Evolutionary conservation across 2,329 filamentous ascomycete genomes (phyloP).

Genomic region (Colletotrichum brevisporum): DNA sequence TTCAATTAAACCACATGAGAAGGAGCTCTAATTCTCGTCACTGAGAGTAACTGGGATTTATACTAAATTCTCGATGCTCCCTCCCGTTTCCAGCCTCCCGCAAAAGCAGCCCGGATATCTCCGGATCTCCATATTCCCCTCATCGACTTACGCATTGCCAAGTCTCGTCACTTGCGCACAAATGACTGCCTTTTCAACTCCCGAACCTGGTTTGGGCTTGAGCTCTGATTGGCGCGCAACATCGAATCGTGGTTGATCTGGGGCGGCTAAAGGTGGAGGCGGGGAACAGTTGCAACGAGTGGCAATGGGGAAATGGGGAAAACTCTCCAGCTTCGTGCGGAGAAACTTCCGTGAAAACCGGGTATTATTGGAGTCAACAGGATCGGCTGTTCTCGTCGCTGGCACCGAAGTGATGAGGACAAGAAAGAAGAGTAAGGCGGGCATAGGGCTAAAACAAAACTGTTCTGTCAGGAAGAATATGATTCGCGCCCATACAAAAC

Average conservation of each 20-base stretch:
- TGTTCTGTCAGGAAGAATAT: too few relatives aligned
- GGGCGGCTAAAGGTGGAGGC: constrained; percentile 35
- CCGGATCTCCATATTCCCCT: neutral
- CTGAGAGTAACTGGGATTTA: too few relatives aligned
- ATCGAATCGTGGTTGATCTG: constrained; percentile 16
- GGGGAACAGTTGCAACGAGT: constrained; percentile 3
- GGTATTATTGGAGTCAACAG: neutral
- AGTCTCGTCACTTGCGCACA: constrained; percentile 34
- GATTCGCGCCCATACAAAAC: too few relatives aligned
- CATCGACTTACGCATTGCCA: constrained; percentile 5
- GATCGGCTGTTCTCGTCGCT: neutral
- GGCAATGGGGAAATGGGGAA: constrained; percentile 3
- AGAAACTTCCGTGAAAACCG: neutral
- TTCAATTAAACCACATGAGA: too few relatives aligned
- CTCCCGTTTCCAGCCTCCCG: neutral
- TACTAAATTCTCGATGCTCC: too few relatives aligned
- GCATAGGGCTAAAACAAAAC: too few relatives aligned
- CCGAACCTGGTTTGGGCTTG: constrained; percentile 1
- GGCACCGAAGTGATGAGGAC: too few relatives aligned
- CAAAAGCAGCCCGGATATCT: neutral
- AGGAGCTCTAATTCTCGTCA: too few relatives aligned
- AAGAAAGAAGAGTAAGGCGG: too few relatives aligned
- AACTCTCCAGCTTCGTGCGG: constrained; percentile 20
- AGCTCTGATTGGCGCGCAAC: constrained; percentile 32
- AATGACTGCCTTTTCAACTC: constrained; percentile 17